Evolutionary conservation across 345 rosid species (phyloP).

Genomic region (Streptanthus diversifolius): DNA sequence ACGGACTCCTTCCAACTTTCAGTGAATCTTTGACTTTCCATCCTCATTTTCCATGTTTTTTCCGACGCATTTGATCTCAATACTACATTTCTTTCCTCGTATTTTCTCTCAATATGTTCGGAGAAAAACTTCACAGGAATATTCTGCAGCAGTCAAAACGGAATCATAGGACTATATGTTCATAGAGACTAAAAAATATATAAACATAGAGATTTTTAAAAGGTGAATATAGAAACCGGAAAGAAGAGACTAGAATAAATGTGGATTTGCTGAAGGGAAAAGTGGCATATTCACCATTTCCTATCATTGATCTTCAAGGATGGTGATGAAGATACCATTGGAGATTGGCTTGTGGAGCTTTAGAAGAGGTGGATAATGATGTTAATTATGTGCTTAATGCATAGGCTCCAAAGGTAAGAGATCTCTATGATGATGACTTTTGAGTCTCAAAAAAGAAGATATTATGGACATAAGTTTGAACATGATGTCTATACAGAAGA

Average conservation of each 20-base stretch:
- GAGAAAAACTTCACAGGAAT: slow-evolving; percentile 17
- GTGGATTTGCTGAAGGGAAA: too few species aligned
- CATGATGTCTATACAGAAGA: too few species aligned
- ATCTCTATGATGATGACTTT: too few species aligned
- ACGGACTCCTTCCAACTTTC: slow-evolving; percentile 3
- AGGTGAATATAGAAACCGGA: not conserved
- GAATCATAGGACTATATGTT: not conserved
- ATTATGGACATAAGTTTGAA: too few species aligned
- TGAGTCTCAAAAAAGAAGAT: too few species aligned
- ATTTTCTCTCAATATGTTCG: not conserved
- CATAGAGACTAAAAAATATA: not conserved
- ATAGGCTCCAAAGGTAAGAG: too few species aligned
- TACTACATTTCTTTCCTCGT: not conserved
- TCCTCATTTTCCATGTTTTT: slow-evolving; percentile 18
- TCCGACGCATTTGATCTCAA: not conserved
- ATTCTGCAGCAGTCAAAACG: not conserved
- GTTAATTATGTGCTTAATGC: too few species aligned
- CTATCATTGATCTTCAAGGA: too few species aligned
- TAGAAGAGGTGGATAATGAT: too few species aligned
- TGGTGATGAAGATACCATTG: too few species aligned
- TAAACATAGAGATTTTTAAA: not conserved
- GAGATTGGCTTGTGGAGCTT: too few species aligned
- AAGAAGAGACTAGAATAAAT: slow-evolving; percentile 16
- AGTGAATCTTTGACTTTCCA: slow-evolving; percentile 3
- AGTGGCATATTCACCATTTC: too few species aligned